Percentiles rank a stretch among this genome's conserved stretches.
Conservation (phyloP, 495 filamentous ascomycete genomes). For the Massariosphaeria phaeospora region DNA sequence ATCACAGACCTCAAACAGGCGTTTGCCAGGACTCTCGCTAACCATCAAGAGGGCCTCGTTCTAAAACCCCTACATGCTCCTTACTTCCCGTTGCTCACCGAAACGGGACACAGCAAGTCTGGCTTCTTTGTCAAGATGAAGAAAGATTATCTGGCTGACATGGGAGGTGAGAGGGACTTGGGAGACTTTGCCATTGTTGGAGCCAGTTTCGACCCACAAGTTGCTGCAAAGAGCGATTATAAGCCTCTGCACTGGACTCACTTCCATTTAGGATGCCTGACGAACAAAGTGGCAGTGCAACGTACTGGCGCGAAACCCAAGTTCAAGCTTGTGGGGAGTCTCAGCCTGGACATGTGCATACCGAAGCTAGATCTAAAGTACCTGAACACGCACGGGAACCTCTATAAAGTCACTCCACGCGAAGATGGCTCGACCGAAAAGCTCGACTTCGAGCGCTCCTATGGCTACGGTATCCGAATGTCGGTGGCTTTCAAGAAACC, state of each 20-base stretch:
- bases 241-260: conserved; percentile 64
- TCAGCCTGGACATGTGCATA: conserved; percentile 49
- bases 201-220: conserved; percentile 58
- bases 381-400: conserved; percentile 52
- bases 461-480: conserved; percentile 36
- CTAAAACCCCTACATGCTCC: conserved; percentile 73
- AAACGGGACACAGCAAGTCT: conserved; percentile 30
- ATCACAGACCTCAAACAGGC: conserved; percentile 50
- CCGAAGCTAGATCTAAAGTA: conserved; percentile 45
- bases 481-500: conserved; percentile 54
- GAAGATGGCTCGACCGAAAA: conserved; percentile 15
- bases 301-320: conserved; percentile 49
- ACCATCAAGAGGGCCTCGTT: conserved; percentile 68
- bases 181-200: conserved; percentile 77
- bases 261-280: conserved; percentile 72
- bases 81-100: conserved; percentile 56
- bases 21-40: conserved; percentile 61
- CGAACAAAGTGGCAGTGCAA: conserved; percentile 62
- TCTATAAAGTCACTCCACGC: conserved; percentile 33
- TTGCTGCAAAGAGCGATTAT: conserved; percentile 47
- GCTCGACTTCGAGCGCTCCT: conserved; percentile 40
- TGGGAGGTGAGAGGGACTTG: conserved; percentile 79
- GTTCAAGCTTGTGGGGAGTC: conserved; percentile 60
- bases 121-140: conserved; percentile 71
- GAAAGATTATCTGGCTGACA: conserved; percentile 77